phyloP scores from a whole-genome alignment of 257 asterid genomes.

The Plantago elongata region DNA sequence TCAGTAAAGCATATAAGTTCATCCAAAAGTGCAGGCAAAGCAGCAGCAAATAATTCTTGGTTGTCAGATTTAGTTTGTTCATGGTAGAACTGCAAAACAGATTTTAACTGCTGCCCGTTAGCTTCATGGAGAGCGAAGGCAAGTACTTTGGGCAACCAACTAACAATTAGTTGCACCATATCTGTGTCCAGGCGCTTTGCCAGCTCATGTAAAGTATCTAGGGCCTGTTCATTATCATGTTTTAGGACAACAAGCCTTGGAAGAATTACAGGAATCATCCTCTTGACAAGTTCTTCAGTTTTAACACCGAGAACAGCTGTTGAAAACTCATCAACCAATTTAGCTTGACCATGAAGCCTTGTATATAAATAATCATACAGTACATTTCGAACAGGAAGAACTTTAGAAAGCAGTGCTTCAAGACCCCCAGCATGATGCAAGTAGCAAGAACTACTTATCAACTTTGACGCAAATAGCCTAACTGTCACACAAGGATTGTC shows the following conservation, averaged over 20 bases:
- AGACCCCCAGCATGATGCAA: conserved; percentile 64
- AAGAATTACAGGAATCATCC: conserved; percentile 87
- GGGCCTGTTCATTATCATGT: conserved; percentile 56
- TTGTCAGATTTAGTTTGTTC: conserved; percentile 59
- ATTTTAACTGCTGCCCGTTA: conserved; percentile 50
- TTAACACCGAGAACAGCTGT: conserved; percentile 71
- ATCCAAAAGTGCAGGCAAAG: conserved; percentile 69
- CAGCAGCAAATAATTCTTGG: conserved; percentile 80
- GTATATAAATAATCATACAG: conserved; percentile 65
- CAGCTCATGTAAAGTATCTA: conserved; percentile 52
- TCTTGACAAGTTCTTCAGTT: conserved; percentile 71
- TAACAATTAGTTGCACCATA: conserved; percentile 63
- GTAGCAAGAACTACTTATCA: conserved; percentile 63
- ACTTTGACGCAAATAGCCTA: conserved; percentile 65
- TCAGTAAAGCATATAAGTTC: conserved; percentile 88
- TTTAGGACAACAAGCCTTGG: conserved; percentile 77
- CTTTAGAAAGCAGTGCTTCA: conserved; percentile 59
- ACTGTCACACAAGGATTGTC: conserved; percentile 60
- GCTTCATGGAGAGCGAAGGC: conserved; percentile 90
- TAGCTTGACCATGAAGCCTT: conserved; percentile 62
- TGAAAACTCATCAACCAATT: conserved; percentile 83
- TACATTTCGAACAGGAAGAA: conserved; percentile 58
- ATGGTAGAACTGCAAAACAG: conserved; percentile 72
- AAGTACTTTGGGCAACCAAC: conserved; percentile 83
- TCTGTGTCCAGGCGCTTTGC: conserved; percentile 63